Evolutionary conservation across 257 asterid species (phyloP).

Genomic region (Agastache rugosa): DNA sequence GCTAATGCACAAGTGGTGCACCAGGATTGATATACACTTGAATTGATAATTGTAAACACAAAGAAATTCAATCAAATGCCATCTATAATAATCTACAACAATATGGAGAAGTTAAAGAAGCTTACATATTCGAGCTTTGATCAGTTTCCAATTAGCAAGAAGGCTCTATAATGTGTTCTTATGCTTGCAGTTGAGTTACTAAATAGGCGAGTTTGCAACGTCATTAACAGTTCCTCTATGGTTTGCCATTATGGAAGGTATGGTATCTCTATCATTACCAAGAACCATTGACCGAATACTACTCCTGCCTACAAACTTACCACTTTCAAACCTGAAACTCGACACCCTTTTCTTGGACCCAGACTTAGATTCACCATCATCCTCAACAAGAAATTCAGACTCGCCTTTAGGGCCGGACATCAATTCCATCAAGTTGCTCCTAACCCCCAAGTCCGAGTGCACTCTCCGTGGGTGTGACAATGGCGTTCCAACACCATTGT

Average conservation of each 20-base stretch:
- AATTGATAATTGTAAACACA: constrained; percentile 37
- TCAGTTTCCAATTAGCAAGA: constrained; percentile 34
- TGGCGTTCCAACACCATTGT: constrained; percentile 43
- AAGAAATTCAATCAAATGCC: constrained; percentile 40
- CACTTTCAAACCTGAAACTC: constrained; percentile 57
- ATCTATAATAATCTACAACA: constrained; percentile 38
- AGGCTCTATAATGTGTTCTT: constrained; percentile 11
- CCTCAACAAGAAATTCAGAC: constrained; percentile 38
- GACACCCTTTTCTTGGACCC: constrained; percentile 42
- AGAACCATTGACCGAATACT: constrained; percentile 35
- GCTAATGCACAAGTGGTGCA: constrained; percentile 40
- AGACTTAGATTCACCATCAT: constrained; percentile 37
- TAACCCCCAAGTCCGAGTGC: constrained; percentile 53
- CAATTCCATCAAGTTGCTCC: constrained; percentile 72
- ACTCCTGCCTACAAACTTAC: constrained; percentile 42
- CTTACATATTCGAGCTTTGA: constrained; percentile 37
- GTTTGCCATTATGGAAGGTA: constrained; percentile 40
- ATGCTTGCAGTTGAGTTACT: not conserved
- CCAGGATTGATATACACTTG: constrained; percentile 32
- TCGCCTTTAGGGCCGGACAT: constrained; percentile 57
- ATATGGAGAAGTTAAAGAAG: constrained; percentile 36
- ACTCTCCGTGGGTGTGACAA: constrained; percentile 62
- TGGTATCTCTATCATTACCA: constrained; percentile 39
- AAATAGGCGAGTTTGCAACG: not conserved
- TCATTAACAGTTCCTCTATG: not conserved